Conservation (phyloP, 1,284 basidiomycete genomes). For the Tranzscheliella williamsii region DNA sequence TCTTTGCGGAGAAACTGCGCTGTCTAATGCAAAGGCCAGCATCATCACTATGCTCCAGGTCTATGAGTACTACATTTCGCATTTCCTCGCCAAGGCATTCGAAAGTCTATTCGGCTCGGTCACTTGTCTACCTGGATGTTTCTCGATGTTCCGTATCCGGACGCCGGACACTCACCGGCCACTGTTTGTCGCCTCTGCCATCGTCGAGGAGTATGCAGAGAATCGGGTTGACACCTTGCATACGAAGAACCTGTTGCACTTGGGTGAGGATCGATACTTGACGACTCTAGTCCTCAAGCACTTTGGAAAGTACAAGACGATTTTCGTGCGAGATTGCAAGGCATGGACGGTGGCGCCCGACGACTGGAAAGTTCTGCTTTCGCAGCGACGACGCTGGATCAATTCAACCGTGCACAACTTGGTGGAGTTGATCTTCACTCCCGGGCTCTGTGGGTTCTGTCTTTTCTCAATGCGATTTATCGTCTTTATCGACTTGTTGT, state of each 20-base stretch:
- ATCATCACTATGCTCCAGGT: conserved; percentile 98
- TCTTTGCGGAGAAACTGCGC: conserved; percentile 88
- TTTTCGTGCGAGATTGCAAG: conserved; percentile 89
- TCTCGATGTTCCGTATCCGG: conserved; percentile 60
- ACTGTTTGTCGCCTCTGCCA: conserved; percentile 71
- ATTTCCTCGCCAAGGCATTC: conserved; percentile 95
- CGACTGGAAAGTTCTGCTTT: conserved; percentile 92
- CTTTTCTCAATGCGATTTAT: conserved; percentile 93
- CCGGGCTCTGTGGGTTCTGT: conserved; percentile 93
- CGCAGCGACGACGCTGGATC: conserved; percentile 98
- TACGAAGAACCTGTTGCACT: conserved; percentile 82
- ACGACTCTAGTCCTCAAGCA: conserved; percentile 88
- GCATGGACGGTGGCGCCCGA: conserved; percentile 66
- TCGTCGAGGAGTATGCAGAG: conserved; percentile 91
- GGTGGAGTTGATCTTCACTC: conserved; percentile 85
- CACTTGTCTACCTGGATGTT: conserved; percentile 83
- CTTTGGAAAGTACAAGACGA: conserved; percentile 71
- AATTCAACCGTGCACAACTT: conserved; percentile 98
- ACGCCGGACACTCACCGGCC: conserved; percentile 60
- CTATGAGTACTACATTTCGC: conserved; percentile 61
- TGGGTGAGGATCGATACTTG: conserved; percentile 97
- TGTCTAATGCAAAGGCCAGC: conserved; percentile 87
- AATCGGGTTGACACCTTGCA: conserved; percentile 95
- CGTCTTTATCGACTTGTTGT: conserved; percentile 85
- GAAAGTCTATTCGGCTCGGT: conserved; percentile 95